phyloP scores from a whole-genome alignment of 1,284 basidiomycete species.

The Fomitopsis schrenkii region DNA sequence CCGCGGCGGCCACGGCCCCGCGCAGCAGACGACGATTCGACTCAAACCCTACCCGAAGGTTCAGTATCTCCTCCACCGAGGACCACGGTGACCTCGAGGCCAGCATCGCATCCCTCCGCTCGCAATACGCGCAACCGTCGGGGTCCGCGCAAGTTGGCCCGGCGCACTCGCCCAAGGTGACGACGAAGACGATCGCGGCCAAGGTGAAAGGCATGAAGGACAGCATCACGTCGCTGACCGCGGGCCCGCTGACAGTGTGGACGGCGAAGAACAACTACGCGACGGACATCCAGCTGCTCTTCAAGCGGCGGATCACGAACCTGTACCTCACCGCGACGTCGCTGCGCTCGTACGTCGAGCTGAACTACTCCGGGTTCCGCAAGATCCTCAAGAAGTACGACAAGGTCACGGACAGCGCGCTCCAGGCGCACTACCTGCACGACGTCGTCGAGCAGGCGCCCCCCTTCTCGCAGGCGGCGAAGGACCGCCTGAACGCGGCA shows the following conservation, averaged over 20 bases:
- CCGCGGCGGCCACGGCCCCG: constrained; percentile 14
- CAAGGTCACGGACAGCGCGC: constrained; percentile 85
- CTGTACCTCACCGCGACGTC: constrained; percentile 86
- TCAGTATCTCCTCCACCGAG: constrained; percentile 51
- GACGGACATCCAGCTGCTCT: constrained; percentile 83
- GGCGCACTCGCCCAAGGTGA: constrained; percentile 24
- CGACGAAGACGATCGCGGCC: constrained; percentile 37
- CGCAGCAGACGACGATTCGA: constrained; percentile 17
- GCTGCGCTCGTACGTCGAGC: constrained; percentile 88
- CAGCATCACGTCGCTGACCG: constrained; percentile 40
- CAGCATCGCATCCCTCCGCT: constrained; percentile 33
- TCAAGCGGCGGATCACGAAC: constrained; percentile 88
- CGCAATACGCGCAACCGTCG: constrained; percentile 11
- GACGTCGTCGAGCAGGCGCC: constrained; percentile 64
- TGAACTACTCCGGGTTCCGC: constrained; percentile 93
- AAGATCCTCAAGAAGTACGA: constrained; percentile 99
- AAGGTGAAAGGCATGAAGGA: constrained; percentile 47
- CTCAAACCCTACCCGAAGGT: constrained; percentile 30
- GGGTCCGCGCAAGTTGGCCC: constrained; percentile 4
- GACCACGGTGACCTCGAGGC: constrained; percentile 42
- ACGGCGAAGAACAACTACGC: constrained; percentile 82
- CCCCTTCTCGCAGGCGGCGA: constrained; percentile 68
- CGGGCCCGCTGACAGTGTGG: constrained; percentile 61
- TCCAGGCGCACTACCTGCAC: constrained; percentile 83
- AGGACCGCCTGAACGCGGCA: constrained; percentile 60